Conservation (phyloP, 176 grass and related monocot species). For the Oryza officinalis region DNA sequence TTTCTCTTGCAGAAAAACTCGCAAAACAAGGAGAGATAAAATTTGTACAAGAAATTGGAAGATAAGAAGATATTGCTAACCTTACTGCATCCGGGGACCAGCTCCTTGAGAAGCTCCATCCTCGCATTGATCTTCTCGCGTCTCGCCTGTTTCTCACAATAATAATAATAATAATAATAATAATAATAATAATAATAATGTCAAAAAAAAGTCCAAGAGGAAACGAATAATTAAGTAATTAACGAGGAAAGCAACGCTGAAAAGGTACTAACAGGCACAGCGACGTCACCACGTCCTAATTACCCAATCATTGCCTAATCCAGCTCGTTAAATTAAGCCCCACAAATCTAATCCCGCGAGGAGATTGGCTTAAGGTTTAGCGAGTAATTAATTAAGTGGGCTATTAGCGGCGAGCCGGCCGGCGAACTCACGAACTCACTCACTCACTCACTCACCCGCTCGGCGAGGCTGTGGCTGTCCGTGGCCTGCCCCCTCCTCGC, state of each 20-base stretch:
- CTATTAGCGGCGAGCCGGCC: conserved; percentile 3
- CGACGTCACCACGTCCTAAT: conserved; percentile 43
- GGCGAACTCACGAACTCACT: conserved; percentile 43
- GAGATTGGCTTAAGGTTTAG: background rate
- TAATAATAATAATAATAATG: background rate
- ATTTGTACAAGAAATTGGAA: background rate
- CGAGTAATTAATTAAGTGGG: background rate
- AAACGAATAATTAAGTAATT: conserved; percentile 35
- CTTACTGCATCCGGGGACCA: conserved; percentile 91
- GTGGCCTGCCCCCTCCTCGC: conserved; percentile 74
- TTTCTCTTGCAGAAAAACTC: background rate
- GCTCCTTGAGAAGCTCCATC: conserved; percentile 91
- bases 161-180: background rate
- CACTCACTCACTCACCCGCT: conserved; percentile 63
- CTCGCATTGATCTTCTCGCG: conserved; percentile 87
- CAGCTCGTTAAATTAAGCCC: background rate
- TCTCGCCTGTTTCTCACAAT: conserved; percentile 47
- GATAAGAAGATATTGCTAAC: conserved; percentile 29
- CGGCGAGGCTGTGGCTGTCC: conserved; percentile 86
- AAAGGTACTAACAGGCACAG: conserved; percentile 23
- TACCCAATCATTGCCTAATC: conserved; percentile 53
- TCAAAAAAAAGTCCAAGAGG: background rate
- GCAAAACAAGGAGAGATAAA: background rate
- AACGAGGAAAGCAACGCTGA: conserved; percentile 15
- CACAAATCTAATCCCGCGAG: conserved; percentile 1